A percentile compares a stretch with the other conserved stretches of the same genome.
phyloP scores from a whole-genome alignment of 2,329 filamentous ascomycete species.

The Fusarium pilosicola region DNA sequence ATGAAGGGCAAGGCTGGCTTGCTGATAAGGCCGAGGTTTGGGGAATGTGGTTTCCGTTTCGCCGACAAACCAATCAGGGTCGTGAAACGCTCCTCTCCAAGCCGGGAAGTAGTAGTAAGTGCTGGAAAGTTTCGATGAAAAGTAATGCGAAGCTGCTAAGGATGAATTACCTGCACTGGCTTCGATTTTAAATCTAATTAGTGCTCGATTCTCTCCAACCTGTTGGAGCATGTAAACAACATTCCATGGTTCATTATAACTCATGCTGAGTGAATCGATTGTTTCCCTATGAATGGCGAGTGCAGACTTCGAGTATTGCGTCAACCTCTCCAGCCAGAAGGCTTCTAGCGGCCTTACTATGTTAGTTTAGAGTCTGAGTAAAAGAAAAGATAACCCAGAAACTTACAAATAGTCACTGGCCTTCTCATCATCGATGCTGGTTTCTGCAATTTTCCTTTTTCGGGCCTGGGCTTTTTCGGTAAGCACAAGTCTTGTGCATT shows the following conservation, averaged over 20 bases:
- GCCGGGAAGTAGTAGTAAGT: too few relatives aligned
- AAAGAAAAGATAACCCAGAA: background rate
- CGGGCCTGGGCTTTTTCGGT: background rate
- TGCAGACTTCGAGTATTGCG: background rate
- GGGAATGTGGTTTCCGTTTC: background rate
- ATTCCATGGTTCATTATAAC: too few relatives aligned
- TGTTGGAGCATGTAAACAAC: too few relatives aligned
- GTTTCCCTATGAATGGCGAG: rapidly evolving
- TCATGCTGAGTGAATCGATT: too few relatives aligned
- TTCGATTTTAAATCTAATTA: rapidly evolving
- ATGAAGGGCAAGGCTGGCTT: background rate
- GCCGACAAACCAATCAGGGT: rapidly evolving
- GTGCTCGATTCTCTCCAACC: too few relatives aligned
- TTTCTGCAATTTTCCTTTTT: background rate
- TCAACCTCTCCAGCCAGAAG: background rate
- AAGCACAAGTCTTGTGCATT: background rate
- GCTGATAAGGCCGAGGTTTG: background rate
- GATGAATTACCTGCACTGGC: background rate
- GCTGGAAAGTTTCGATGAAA: background rate
- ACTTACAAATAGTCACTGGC: background rate
- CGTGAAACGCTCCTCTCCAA: too few relatives aligned
- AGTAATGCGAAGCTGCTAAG: background rate
- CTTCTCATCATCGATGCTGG: rapidly evolving
- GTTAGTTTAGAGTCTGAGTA: rapidly evolving
- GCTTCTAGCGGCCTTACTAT: rapidly evolving